Evolutionary conservation across 768 basidiomycete genomes (phyloP), one percentile per base, ranked within the genome.

Genomic region (Cubamyces sp.): DNA sequence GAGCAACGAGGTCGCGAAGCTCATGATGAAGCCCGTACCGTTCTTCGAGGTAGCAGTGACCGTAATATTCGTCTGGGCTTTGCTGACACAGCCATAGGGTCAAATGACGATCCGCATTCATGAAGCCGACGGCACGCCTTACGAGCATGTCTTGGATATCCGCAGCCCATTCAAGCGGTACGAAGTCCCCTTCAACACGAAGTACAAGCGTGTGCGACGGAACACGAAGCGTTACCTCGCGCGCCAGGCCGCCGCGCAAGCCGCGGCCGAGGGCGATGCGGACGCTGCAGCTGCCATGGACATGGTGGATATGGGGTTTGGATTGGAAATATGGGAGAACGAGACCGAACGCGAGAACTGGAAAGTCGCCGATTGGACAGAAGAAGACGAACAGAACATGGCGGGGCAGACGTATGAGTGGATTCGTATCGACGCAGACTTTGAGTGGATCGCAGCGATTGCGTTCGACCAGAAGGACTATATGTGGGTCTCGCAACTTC

Each of bases 81-180:
- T 40, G 26, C 39, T 53, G 19, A 45, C 37, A 19, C 6, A 6
- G 18, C 16, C 19, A 19, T 58, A 94, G 87, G 97, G 97, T 18
- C 93, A 95, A 81, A 94, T 99, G 90, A 98, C 97, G 26, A 90
- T 99, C 61, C 92, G 97, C 30, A 97, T 98, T 54, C 96, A 98
- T 70, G 97, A 99, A 79, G 97, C 96, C 0, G 97, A 99, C 72
- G 97, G 96, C 3, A 98, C 97, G 40, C 96, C 97, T 0, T 98
- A 98, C 72, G 97, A 99, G 73, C 97, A 99, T 71, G 94, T 99
- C 23, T 81, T 99, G 43, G 94, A 97, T 72, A 93, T 98, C 62
- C 87, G 88, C 42, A 85, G 83, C 25, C 75, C 86, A 1, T 93
- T 90, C 79, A 98, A 98, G 73, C 90, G 90, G n/a, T 97, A 92